Conservation (phyloP, 1,284 basidiomycete genomes). For the Tetrapyrgos nigripes region DNA sequence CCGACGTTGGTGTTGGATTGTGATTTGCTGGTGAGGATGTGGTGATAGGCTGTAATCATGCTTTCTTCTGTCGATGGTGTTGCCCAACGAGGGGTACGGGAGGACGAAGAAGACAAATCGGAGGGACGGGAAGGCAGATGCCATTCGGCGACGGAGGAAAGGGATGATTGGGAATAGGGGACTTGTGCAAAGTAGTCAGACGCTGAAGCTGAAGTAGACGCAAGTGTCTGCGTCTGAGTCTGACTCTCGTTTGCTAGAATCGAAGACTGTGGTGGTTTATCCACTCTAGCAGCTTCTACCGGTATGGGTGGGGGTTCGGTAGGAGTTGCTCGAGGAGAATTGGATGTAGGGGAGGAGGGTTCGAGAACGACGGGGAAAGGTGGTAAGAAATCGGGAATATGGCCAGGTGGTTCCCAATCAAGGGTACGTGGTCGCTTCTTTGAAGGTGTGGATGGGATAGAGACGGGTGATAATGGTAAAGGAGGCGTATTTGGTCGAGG, state of each 20-base stretch:
- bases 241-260: constrained; percentile 28
- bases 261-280: constrained; percentile 29
- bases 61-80: constrained; percentile 63
- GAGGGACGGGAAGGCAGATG: constrained; percentile 62
- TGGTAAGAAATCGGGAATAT: constrained; percentile 71
- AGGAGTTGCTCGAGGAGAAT: constrained; percentile 36
- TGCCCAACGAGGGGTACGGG: constrained; percentile 33
- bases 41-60: constrained; percentile 72
- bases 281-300: constrained; percentile 35
- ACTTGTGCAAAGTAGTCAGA: constrained; percentile 74
- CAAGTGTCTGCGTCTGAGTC: constrained; percentile 43
- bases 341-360: constrained; percentile 35
- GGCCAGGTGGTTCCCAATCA: constrained; percentile 63
- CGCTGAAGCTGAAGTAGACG: constrained; percentile 51
- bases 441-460: constrained; percentile 56
- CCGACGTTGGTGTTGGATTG: constrained; percentile 47
- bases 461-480: constrained; percentile 62
- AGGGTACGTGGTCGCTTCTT: constrained; percentile 62
- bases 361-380: constrained; percentile 62
- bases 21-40: constrained; percentile 70
- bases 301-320: constrained; percentile 37
- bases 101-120: constrained; percentile 21
- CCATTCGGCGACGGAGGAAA: constrained; percentile 65
- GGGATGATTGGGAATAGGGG: constrained; percentile 71
- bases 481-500: constrained; percentile 46